Conservation (phyloP, 495 filamentous ascomycete genomes). For the Penicillium steckii region DNA sequence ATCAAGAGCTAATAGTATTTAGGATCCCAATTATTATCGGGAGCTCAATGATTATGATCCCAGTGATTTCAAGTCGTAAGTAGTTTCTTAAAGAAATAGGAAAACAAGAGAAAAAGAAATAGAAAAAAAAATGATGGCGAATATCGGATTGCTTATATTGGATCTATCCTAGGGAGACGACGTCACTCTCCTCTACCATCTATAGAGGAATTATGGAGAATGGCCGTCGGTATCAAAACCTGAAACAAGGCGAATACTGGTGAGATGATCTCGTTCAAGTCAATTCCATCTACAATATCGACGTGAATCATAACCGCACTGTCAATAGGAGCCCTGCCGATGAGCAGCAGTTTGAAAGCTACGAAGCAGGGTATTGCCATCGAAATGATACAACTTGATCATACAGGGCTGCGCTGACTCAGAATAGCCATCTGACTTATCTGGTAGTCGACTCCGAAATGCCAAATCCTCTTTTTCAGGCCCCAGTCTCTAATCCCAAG, state of each 20-base stretch:
- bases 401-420: background rate
- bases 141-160: background rate
- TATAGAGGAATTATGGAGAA: conserved; percentile 1
- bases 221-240: background rate
- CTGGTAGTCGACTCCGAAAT: conserved; percentile 14
- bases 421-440: conserved; percentile 12
- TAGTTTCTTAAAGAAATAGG: background rate
- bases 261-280: background rate
- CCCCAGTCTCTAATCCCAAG: background rate
- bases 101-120: background rate
- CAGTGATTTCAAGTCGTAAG: background rate
- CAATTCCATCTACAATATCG: background rate
- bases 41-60: background rate
- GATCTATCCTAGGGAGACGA: background rate
- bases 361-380: conserved; percentile 14
- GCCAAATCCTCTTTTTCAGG: conserved; percentile 14
- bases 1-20: background rate
- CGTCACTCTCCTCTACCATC: background rate
- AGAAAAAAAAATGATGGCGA: background rate
- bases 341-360: conserved; percentile 25
- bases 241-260: conserved; percentile 1
- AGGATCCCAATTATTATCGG: background rate
- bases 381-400: background rate
- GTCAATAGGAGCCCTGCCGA: conserved; percentile 15
- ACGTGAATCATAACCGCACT: background rate